These are phyloP conservation scores for Yamagishiella unicocca DNA, from an alignment of 139 green algal genomes.

Conservation along the genomic window DNA sequence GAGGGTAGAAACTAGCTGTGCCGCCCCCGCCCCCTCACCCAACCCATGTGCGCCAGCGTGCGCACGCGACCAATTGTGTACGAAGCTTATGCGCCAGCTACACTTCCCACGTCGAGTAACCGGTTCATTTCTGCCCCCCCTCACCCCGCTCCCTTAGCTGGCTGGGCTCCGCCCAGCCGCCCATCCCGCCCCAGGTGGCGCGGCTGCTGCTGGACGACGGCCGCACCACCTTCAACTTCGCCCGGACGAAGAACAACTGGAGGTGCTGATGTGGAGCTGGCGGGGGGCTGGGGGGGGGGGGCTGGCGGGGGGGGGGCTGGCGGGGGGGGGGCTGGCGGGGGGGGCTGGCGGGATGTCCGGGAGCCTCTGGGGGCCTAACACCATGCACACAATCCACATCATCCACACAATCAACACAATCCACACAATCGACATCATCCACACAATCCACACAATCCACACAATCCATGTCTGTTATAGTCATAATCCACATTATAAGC, in stretches of 20 bases:
- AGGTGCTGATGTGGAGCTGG: neutral
- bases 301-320: neutral
- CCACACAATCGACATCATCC: neutral
- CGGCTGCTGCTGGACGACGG: constrained; percentile 28
- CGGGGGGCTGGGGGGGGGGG: neutral
- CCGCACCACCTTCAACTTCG: constrained; percentile 27
- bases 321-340: too few species aligned
- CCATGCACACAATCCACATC: neutral
- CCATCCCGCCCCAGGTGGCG: constrained; percentile 22
- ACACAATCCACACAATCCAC: too few species aligned
- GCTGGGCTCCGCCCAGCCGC: constrained; percentile 34
- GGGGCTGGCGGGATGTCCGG: too few species aligned
- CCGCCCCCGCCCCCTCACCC: neutral
- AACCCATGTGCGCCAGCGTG: neutral
- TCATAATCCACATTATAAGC: too few species aligned
- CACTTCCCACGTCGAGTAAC: too few species aligned
- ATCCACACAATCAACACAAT: neutral
- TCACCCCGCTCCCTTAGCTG: neutral
- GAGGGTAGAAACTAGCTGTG: neutral
- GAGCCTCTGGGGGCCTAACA: too few species aligned
- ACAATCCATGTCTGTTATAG: too few species aligned
- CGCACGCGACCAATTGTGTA: too few species aligned
- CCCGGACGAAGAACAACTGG: constrained; percentile 40
- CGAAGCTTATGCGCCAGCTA: too few species aligned
- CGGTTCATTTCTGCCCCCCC: too few species aligned